Evolutionary conservation across 257 asterid genomes (phyloP).

Genomic region (Solanum bulbocastanum): DNA sequence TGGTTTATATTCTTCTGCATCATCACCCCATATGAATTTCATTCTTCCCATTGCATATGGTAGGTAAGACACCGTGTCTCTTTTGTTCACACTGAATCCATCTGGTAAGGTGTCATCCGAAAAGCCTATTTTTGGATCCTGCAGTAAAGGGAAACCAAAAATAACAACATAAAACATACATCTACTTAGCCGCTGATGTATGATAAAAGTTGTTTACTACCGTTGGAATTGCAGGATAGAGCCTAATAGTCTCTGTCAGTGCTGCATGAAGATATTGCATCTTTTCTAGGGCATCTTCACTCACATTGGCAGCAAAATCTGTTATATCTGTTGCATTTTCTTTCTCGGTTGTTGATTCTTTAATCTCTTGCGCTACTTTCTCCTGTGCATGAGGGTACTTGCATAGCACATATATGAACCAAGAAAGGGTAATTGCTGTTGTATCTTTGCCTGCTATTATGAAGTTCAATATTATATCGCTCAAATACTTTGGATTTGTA

Average conservation of each 20-base stretch:
- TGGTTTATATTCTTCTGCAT: constrained; percentile 35
- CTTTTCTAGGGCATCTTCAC: constrained; percentile 37
- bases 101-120: constrained; percentile 38
- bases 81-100: constrained; percentile 44
- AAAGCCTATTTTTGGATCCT: constrained; percentile 40
- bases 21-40: constrained; percentile 42
- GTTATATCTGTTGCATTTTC: constrained; percentile 1
- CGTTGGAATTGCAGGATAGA: constrained; percentile 56
- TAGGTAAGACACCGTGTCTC: constrained; percentile 31
- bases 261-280: constrained; percentile 18
- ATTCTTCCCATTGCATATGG: constrained; percentile 65
- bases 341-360: constrained; percentile 10
- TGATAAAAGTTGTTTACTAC: constrained; percentile 13
- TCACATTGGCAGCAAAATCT: constrained; percentile 20
- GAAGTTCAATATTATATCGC: constrained; percentile 41
- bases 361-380: constrained; percentile 33
- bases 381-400: constrained; percentile 38
- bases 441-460: constrained; percentile 55
- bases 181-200: neutral
- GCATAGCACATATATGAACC: constrained; percentile 59
- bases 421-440: constrained; percentile 39
- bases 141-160: neutral
- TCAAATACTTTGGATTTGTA: constrained; percentile 30
- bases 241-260: constrained; percentile 48
- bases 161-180: neutral